Evolutionary conservation across 1,284 basidiomycete genomes (phyloP).

Genomic region (Trametes sp.): DNA sequence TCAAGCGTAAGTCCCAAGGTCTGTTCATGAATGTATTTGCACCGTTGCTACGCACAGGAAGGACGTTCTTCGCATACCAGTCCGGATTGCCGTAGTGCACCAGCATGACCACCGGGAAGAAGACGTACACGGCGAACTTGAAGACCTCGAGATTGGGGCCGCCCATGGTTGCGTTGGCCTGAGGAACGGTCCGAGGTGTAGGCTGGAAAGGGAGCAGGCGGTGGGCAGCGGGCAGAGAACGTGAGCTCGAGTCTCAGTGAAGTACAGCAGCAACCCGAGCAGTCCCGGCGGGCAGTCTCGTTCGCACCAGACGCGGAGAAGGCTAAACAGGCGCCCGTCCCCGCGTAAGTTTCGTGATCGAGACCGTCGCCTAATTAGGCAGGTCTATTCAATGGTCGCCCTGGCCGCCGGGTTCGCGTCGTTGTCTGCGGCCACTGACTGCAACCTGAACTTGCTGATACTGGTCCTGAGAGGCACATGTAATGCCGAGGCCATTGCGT

Average conservation of each 20-base stretch:
- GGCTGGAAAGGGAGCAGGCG: background rate
- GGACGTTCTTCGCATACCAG: constrained; percentile 84
- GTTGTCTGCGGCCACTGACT: background rate
- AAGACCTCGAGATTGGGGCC: constrained; percentile 88
- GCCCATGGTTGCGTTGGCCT: constrained; percentile 56
- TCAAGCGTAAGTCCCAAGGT: background rate
- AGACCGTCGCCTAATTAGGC: background rate
- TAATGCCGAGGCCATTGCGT: no score
- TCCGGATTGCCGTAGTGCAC: constrained; percentile 90
- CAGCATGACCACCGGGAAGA: constrained; percentile 86
- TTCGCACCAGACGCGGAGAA: no score
- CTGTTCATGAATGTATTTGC: background rate
- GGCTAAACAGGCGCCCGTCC: constrained; percentile 6
- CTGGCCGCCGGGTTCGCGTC: background rate
- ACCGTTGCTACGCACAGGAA: constrained; percentile 67
- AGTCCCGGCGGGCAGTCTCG: background rate
- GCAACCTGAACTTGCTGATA: no score
- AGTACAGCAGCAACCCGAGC: background rate
- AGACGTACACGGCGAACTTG: constrained; percentile 90
- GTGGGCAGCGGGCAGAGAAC: background rate
- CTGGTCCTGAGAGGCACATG: no score
- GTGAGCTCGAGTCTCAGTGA: background rate
- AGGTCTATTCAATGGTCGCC: background rate
- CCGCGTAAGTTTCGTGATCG: constrained; percentile 2
- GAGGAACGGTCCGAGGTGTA: background rate